phyloP scores from a whole-genome alignment of 495 filamentous ascomycete genomes.

The Massariosphaeria phaeospora region DNA sequence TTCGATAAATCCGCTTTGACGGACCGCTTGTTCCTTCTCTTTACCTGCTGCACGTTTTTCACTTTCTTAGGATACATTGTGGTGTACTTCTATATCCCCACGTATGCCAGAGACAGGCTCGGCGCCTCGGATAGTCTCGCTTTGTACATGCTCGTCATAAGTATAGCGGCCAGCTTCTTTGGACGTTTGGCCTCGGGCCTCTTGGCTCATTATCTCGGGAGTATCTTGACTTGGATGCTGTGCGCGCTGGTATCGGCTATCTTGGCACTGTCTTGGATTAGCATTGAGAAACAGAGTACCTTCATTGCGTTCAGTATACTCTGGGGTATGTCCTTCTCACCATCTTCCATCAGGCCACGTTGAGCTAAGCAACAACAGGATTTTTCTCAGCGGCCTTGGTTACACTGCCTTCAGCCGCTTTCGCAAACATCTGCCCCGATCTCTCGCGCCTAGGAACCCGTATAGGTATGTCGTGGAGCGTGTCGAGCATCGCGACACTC shows the following conservation, averaged over 20 bases:
- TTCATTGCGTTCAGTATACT: slow-evolving; percentile 30
- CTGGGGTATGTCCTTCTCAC: slow-evolving; percentile 20
- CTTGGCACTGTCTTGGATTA: slow-evolving; percentile 20
- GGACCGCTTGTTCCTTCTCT: slow-evolving; percentile 27
- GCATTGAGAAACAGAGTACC: slow-evolving; percentile 11
- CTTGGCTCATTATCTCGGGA: slow-evolving; percentile 26
- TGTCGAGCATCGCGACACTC: slow-evolving; percentile 21
- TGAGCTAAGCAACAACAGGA: slow-evolving; percentile 1
- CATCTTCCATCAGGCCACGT: not conserved
- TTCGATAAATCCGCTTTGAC: slow-evolving; percentile 23
- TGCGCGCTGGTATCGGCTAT: slow-evolving; percentile 21
- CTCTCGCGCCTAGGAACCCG: slow-evolving; percentile 25
- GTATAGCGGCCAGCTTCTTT: slow-evolving; percentile 23
- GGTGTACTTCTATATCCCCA: slow-evolving; percentile 32
- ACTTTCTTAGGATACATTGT: slow-evolving; percentile 30
- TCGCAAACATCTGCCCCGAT: slow-evolving; percentile 28
- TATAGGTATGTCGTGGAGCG: slow-evolving; percentile 30
- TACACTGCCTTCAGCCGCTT: slow-evolving; percentile 25
- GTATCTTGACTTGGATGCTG: slow-evolving; percentile 20
- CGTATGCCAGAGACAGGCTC: slow-evolving; percentile 23
- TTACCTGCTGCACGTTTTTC: slow-evolving; percentile 28
- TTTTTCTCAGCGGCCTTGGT: slow-evolving; percentile 30
- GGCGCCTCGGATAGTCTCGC: slow-evolving; percentile 17
- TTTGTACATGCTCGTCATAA: slow-evolving; percentile 24
- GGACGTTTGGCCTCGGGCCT: slow-evolving; percentile 18